phyloP scores from a whole-genome alignment of 805 yeast species.

The Candida anglica region DNA sequence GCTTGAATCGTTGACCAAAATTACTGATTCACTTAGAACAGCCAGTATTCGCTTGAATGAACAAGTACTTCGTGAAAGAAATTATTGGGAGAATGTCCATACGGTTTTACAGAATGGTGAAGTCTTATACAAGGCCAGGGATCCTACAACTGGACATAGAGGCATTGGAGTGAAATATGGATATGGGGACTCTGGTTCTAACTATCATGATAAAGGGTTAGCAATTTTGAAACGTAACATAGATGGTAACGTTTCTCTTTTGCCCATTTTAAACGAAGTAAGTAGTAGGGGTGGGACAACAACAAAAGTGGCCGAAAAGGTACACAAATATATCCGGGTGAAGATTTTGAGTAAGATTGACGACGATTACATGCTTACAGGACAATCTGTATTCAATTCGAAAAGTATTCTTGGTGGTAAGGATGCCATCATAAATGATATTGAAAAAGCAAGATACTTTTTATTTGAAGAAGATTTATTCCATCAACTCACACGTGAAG shows the following conservation, averaged over 20 bases:
- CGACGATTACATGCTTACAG: slow-evolving; percentile 51
- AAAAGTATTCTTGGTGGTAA: slow-evolving; percentile 10
- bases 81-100: slow-evolving; percentile 60
- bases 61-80: slow-evolving; percentile 58
- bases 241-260: slow-evolving; percentile 30
- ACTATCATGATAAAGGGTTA: slow-evolving; percentile 66
- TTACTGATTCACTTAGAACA: slow-evolving; percentile 46
- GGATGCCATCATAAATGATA: slow-evolving; percentile 41
- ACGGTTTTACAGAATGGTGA: slow-evolving; percentile 48
- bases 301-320: slow-evolving; percentile 29
- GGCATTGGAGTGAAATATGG: slow-evolving; percentile 85
- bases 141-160: slow-evolving; percentile 41
- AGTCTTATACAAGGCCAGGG: slow-evolving; percentile 63
- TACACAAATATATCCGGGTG: slow-evolving; percentile 52
- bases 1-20: slow-evolving; percentile 57
- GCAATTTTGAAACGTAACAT: slow-evolving; percentile 56
- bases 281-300: slow-evolving; percentile 8
- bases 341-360: slow-evolving; percentile 53
- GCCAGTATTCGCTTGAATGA: slow-evolving; percentile 49
- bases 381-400: slow-evolving; percentile 44
- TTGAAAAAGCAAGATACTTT: slow-evolving; percentile 64
- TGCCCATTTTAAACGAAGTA: slow-evolving; percentile 18
- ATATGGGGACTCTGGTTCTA: slow-evolving; percentile 86
- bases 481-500: slow-evolving; percentile 73
- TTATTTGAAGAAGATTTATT: slow-evolving; percentile 89